Conservation (phyloP, 2,329 filamentous ascomycete species). For the Blastomyces percursus region DNA sequence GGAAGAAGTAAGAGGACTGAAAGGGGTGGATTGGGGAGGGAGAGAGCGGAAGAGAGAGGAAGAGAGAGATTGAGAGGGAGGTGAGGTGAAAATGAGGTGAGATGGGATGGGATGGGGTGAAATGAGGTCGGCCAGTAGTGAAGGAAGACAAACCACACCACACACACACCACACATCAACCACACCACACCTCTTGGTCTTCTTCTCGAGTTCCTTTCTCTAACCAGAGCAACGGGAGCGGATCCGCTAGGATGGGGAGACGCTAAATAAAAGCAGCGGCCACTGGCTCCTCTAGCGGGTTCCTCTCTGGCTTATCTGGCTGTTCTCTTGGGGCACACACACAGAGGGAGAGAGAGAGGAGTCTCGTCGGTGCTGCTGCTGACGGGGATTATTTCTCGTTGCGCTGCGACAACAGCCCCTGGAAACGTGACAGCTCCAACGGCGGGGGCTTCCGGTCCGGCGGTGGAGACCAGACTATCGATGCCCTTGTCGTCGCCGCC, state of each 20-base stretch:
- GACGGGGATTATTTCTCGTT: neutral
- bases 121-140: neutral
- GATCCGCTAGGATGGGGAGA: slow-evolving; percentile 27
- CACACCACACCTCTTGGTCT: neutral
- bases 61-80: slow-evolving; percentile 13
- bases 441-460: neutral
- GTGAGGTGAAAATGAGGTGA: neutral
- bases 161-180: neutral
- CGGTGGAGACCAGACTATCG: slow-evolving; percentile 1
- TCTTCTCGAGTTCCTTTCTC: too few relatives aligned
- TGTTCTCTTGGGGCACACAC: neutral
- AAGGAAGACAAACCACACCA: neutral
- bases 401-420: neutral
- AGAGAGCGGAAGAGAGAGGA: slow-evolving; percentile 19
- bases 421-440: slow-evolving; percentile 4
- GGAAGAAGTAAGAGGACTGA: slow-evolving; percentile 19
- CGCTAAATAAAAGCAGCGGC: neutral
- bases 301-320: neutral
- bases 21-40: slow-evolving; percentile 13
- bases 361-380: neutral
- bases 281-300: neutral
- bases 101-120: slow-evolving; percentile 7
- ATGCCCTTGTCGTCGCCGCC: neutral
- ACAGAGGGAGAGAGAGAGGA: neutral
- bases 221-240: slow-evolving; percentile 27